Base-by-base conservation (phyloP, 176 grass and related monocot species). In the Rhipidocladum racemiflorum region DNA sequence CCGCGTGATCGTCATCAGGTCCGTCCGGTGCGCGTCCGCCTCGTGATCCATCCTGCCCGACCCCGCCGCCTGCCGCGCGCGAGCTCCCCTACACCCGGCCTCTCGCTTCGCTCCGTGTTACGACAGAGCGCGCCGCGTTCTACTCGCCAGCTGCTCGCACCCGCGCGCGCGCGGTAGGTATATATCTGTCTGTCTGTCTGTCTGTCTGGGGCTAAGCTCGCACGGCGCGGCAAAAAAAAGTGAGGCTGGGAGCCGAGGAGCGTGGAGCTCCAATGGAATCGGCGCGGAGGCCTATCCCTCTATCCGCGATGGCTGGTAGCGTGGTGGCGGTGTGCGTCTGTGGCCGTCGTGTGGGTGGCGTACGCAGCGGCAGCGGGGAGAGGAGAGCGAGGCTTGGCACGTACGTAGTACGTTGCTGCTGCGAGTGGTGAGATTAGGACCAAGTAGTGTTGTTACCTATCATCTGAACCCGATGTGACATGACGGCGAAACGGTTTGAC, bases 1-100 rank as follows among this genome's bases (percentile, higher is more conserved):
- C 85, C 96, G 68, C 67, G 92, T 99, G 83, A 99, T 88, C 17
- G 96, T 99, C 96, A 99, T 99, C 83, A 99, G 75, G 79, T 99
- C 96, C 78, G 96, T 99, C 79, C 83, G 93, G 9, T 88, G 35
- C 10, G 93, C 85, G 25, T 95, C 96, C 63, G 91, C 96, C 76
- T 29, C 91, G 83, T 99, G 91, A 75, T 99, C 93, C 96, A 99
- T 99, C 61, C 69, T 13, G 35, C n/a, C 67, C 6, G 5, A 14
- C 0, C 59, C 59, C n/a, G 43, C 59, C 20, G 14, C 71, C 6
- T 14, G 9, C 66, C 48, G 71, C 69, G 3, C 24, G 20, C 40
- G 3, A 16, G 28, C 61, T 68, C 35, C 21, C 13, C 2, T 35
- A 2, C 63, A 1, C 75, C 49, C n/a, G n/a, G n/a, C n/a, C 8